Base-by-base conservation (phyloP, 768 basidiomycete genomes). In the Bullera alba region DNA sequence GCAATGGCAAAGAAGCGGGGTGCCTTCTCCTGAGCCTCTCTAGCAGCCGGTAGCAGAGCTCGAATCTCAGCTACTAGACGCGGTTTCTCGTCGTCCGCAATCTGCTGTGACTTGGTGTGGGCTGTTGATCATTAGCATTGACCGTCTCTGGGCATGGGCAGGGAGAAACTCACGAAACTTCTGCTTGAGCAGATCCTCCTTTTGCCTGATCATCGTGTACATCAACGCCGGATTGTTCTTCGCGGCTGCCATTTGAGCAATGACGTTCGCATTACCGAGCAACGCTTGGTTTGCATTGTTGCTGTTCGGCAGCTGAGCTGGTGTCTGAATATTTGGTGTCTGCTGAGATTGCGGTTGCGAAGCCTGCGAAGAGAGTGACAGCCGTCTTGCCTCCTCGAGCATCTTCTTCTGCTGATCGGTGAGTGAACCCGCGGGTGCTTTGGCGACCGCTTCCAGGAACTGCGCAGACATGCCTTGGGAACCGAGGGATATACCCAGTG, bases 131-230 rank as follows among this genome's bases (percentile, higher is more conserved):
- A n/a, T n/a, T n/a, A n/a, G n/a, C n/a, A n/a, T n/a, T n/a, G n/a
- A n/a, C n/a, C n/a, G n/a, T n/a, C n/a, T n/a, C n/a, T n/a, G n/a
- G n/a, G n/a, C n/a, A n/a, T n/a, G n/a, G n/a, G n/a, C n/a, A n/a
- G n/a, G n/a, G n/a, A n/a, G n/a, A 26, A 5, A 56, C 58, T 56
- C 19, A 60, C 58, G 46, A 29, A 59, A 55, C 38, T 50, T 55
- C 12, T n/a, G 3, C 22, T 28, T 44, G 39, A 48, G 46, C 8
- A 19, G 12, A 19, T 56, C 54, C 41, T 60, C 58, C 32, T 45
- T 46, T 12, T 23, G 26, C 38, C 49, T 50, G 36, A 56, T 53
- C 48, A 48, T 56, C 36, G 28, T 22, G 16, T 39, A 39, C 12
- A 39, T 45, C 16, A 46, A 8, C 2, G 7, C 28, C 1, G 56